Percentiles rank a stretch among this genome's conserved stretches.
Evolutionary conservation across 495 filamentous ascomycete species (phyloP).

Genomic region (Pyrenula massariospora): DNA sequence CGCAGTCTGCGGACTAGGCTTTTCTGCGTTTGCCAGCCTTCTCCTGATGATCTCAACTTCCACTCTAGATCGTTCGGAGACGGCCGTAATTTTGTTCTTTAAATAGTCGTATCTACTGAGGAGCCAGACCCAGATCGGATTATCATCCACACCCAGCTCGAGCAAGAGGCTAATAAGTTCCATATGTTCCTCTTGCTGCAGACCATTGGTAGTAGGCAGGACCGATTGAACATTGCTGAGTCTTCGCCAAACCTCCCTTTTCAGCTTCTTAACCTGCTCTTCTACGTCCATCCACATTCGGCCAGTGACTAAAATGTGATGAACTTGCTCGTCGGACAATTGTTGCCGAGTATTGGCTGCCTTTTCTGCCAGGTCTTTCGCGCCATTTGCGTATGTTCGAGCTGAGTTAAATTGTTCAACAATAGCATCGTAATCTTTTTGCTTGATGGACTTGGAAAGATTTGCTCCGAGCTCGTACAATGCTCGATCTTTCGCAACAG

Average conservation of each 20-base stretch:
- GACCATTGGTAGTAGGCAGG: slow-evolving; percentile 22
- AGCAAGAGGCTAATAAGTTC: slow-evolving; percentile 76
- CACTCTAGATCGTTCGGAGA: slow-evolving; percentile 70
- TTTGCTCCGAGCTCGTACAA: slow-evolving; percentile 67
- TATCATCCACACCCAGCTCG: slow-evolving; percentile 87
- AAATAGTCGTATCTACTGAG: slow-evolving; percentile 78
- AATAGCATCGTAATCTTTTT: slow-evolving; percentile 75
- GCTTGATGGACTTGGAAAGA: slow-evolving; percentile 76
- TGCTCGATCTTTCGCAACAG: slow-evolving; percentile 66
- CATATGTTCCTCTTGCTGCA: slow-evolving; percentile 68
- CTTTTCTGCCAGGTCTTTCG: slow-evolving; percentile 47
- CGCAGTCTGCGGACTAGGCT: slow-evolving; percentile 53
- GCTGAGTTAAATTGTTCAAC: slow-evolving; percentile 79
- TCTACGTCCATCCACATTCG: slow-evolving; percentile 93
- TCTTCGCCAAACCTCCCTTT: slow-evolving; percentile 75
- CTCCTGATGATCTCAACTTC: slow-evolving; percentile 87
- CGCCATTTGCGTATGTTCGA: slow-evolving; percentile 60
- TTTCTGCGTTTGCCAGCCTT: slow-evolving; percentile 59
- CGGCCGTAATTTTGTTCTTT: slow-evolving; percentile 66
- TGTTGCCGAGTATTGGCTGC: slow-evolving; percentile 30
- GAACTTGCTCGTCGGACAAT: slow-evolving; percentile 62
- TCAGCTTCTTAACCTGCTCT: slow-evolving; percentile 71
- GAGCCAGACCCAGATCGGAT: slow-evolving; percentile 93
- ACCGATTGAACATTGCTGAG: slow-evolving; percentile 48
- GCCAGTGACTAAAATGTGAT: slow-evolving; percentile 75